Evolutionary conservation across 1,284 basidiomycete species (phyloP).

Genomic region (Leccinum pachyderme): DNA sequence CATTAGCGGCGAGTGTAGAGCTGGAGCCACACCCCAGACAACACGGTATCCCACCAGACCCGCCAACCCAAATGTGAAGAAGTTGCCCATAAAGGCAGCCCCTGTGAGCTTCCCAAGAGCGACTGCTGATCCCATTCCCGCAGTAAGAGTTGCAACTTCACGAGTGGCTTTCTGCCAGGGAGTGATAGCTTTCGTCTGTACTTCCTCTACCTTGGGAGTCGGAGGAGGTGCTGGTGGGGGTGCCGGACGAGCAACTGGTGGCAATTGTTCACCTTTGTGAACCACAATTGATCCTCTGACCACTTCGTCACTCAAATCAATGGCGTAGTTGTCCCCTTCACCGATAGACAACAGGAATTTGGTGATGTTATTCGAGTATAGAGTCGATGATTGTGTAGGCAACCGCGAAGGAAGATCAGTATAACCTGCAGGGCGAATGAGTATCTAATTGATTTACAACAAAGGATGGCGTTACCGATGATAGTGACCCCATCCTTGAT

Average conservation of each 20-base stretch:
- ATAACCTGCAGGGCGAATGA: slow-evolving; percentile 49
- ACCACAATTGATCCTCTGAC: slow-evolving; percentile 76
- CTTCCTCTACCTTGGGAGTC: slow-evolving; percentile 50
- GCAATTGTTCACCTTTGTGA: slow-evolving; percentile 64
- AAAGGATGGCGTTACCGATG: slow-evolving; percentile 51
- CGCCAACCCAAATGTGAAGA: slow-evolving; percentile 82
- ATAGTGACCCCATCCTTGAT: slow-evolving; percentile 74
- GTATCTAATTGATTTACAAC: slow-evolving; percentile 1
- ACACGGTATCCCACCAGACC: slow-evolving; percentile 83
- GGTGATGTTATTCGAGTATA: slow-evolving; percentile 88
- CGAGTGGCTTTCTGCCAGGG: slow-evolving; percentile 79
- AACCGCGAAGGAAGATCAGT: slow-evolving; percentile 81
- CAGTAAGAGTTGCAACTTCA: slow-evolving; percentile 70
- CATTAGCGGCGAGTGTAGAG: slow-evolving; percentile 81
- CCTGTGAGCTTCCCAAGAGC: slow-evolving; percentile 76
- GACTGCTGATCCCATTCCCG: slow-evolving; percentile 69
- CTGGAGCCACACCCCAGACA: slow-evolving; percentile 84
- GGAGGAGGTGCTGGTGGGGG: slow-evolving; percentile 59
- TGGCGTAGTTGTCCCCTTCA: slow-evolving; percentile 55
- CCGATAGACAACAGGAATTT: slow-evolving; percentile 84
- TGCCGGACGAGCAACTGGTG: slow-evolving; percentile 61
- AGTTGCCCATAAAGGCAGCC: slow-evolving; percentile 79
- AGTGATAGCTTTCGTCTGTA: slow-evolving; percentile 61
- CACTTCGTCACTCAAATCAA: slow-evolving; percentile 81
- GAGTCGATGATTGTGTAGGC: slow-evolving; percentile 81